Conservation (phyloP, 257 asterid genomes). For the Rehmannia glutinosa region DNA sequence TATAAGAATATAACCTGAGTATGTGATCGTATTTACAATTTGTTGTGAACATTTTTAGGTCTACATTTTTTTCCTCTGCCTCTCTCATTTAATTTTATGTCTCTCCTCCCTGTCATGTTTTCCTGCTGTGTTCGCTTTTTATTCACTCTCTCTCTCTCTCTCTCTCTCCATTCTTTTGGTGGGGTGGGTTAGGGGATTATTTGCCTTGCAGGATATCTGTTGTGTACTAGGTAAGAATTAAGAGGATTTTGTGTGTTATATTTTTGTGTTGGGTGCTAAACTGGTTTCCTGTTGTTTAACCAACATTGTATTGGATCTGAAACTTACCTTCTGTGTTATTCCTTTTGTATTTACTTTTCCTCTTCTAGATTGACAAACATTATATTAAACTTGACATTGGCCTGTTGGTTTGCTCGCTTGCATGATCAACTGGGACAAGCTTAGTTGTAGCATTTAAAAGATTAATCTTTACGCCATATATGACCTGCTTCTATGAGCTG, state of each 20-base stretch:
- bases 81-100: neutral
- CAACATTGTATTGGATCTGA: neutral
- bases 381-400: neutral
- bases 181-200: neutral
- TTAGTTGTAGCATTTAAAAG: neutral
- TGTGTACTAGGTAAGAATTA: neutral
- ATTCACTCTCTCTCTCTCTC: neutral
- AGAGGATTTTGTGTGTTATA: neutral
- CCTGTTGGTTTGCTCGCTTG: neutral
- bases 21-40: neutral
- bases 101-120: too few relatives aligned
- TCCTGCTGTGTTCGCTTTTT: too few relatives aligned
- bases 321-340: too few relatives aligned
- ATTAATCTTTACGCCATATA: neutral
- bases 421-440: neutral
- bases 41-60: neutral
- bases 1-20: neutral
- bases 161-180: neutral
- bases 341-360: neutral
- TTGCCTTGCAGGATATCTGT: neutral
- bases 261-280: neutral
- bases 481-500: neutral
- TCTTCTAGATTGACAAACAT: slow-evolving; percentile 4
- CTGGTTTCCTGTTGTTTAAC: neutral
- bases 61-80: too few relatives aligned